Base-by-base conservation (phyloP, 441 rosid species). In the Populus hybrid region DNA sequence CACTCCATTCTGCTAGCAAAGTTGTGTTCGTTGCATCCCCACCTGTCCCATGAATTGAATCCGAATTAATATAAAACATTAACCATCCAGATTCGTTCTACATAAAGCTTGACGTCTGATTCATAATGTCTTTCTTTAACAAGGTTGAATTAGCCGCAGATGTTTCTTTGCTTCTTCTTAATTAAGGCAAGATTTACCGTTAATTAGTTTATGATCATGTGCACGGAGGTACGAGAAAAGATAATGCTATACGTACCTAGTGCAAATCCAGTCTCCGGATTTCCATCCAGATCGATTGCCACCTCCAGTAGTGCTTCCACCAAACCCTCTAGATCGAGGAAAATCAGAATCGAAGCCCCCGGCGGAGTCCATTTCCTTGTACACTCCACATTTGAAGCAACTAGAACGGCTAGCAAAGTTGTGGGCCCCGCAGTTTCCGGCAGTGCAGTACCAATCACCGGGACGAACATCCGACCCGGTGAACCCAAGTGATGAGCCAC, bases 211-310 rank as follows among this genome's bases (percentile, higher is more conserved):
- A 38, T 38, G 42, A 38, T 38, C 42, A 10, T 38, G 11, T 9
- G 4, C 42, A 38, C 4, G 42, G 3, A 38, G 42, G n/a, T 1
- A 16, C 2, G 59, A 16, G 23, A 20, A 32, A 8, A 59, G 30
- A 6, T 23, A 40, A 6, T 16, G 24, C 3, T 30, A n/a, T 24
- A 5, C 73, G 1, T 81, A 91, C 99, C 97, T 90, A 72, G 91
- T 76, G 88, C 98, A 95, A 81, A 93, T 91, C 99, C 99, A 95
- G 73, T 93, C 99, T 0, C 99, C 99, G n/a, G 98, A 95, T 84
- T 95, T 95, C 98, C 98, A 95, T 57, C 87, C 81, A 36, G 98
- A 86, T 26, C 94, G 93, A 61, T 89, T 86, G 70, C 88, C 81
- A 7, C 83, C 81, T 2, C 81, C 75, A 12, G 42, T 71, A 12